phyloP scores from a whole-genome alignment of 306 rosid species.

The Citrullus mucosospermus region DNA sequence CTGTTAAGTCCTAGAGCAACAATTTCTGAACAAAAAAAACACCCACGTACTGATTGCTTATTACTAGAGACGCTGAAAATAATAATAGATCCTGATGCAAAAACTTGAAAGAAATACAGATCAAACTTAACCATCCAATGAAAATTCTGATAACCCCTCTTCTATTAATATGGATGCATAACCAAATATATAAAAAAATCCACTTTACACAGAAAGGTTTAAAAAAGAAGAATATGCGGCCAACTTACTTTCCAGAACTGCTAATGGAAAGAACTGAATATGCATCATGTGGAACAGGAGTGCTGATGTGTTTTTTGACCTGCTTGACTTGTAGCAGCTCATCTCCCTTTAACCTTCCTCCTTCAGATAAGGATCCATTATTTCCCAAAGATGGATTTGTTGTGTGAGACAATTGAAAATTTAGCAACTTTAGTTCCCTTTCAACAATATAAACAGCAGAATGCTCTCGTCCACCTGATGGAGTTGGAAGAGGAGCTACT shows the following conservation, averaged over 20 bases:
- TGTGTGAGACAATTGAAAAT: constrained; percentile 81
- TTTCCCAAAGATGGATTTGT: constrained; percentile 95
- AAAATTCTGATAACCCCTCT: neutral
- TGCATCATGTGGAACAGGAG: constrained; percentile 97
- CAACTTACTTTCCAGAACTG: constrained; percentile 97
- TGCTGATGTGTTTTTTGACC: constrained; percentile 81
- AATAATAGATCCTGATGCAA: neutral
- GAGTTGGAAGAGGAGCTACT: constrained; percentile 80
- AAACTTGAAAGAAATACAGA: neutral
- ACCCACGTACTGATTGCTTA: neutral
- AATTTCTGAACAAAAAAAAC: neutral
- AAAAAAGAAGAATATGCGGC: constrained; percentile 8
- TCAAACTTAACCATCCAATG: neutral
- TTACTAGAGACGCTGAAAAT: neutral
- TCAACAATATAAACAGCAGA: constrained; percentile 83
- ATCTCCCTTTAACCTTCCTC: constrained; percentile 82
- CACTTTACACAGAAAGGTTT: neutral
- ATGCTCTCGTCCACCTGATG: constrained; percentile 80
- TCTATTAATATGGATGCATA: neutral
- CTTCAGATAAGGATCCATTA: constrained; percentile 70
- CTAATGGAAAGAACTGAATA: constrained; percentile 92
- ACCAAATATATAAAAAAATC: neutral
- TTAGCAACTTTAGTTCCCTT: constrained; percentile 78
- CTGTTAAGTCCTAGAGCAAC: neutral
- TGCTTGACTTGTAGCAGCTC: constrained; percentile 91